These are phyloP conservation scores for Colletotrichum eleusines DNA, from an alignment of 2,329 filamentous ascomycete species.

Conservation along the genomic window DNA sequence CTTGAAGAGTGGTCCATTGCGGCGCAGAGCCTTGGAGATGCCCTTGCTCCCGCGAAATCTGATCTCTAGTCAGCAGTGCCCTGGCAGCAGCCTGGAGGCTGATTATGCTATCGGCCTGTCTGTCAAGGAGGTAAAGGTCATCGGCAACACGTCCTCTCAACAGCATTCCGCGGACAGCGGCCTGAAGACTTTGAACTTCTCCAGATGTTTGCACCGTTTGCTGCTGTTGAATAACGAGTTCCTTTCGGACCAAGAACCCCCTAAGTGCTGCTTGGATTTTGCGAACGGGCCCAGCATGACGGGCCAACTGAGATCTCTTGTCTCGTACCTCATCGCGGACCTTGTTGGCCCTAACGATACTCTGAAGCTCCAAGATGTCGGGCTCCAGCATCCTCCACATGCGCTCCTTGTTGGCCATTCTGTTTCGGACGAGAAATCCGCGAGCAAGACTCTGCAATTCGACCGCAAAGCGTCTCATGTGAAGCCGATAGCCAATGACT, in stretches of 20 bases:
- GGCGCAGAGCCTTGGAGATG: slow-evolving; percentile 63
- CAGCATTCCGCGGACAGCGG: slow-evolving; percentile 75
- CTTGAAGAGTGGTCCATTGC: slow-evolving; percentile 64
- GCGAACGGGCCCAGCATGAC: slow-evolving; percentile 72
- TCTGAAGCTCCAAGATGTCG: slow-evolving; percentile 84
- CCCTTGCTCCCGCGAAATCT: slow-evolving; percentile 64
- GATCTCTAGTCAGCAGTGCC: slow-evolving; percentile 69
- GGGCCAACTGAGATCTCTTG: slow-evolving; percentile 69
- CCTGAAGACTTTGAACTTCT: slow-evolving; percentile 71
- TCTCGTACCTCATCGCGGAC: slow-evolving; percentile 69
- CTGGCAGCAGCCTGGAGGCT: slow-evolving; percentile 75
- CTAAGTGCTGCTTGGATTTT: slow-evolving; percentile 75
- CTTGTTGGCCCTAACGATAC: slow-evolving; percentile 78
- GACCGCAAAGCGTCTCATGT: slow-evolving; percentile 85
- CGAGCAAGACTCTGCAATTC: slow-evolving; percentile 83
- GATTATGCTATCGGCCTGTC: slow-evolving; percentile 62
- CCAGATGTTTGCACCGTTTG: slow-evolving; percentile 65
- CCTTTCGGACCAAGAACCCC: slow-evolving; percentile 74
- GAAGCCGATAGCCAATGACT: slow-evolving; percentile 82
- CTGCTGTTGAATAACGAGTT: slow-evolving; percentile 65
- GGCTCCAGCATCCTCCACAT: slow-evolving; percentile 78
- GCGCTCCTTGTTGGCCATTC: slow-evolving; percentile 71
- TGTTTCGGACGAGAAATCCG: slow-evolving; percentile 78
- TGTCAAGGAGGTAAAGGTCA: slow-evolving; percentile 65
- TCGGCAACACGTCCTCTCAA: slow-evolving; percentile 68